phyloP scores from a whole-genome alignment of 148 eudicot species.

The Nepenthes gracilis region DNA sequence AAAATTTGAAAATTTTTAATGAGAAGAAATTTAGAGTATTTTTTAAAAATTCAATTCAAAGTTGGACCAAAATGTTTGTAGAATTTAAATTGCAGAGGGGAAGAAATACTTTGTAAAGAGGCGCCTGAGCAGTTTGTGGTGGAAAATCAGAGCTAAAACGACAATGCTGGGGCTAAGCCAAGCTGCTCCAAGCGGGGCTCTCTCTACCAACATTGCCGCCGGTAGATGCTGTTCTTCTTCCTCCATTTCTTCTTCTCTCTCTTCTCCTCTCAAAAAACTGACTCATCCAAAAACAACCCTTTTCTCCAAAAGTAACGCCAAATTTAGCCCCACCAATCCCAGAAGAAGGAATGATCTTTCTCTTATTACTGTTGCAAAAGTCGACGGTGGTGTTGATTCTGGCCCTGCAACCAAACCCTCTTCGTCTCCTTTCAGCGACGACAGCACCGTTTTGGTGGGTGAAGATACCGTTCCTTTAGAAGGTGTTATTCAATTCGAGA shows the following conservation, averaged over 20 bases:
- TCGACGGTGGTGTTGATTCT: conserved; percentile 9
- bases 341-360: conserved; percentile 5
- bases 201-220: conserved; percentile 1
- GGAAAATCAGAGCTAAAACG: not conserved
- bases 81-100: too few species aligned
- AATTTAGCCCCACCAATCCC: conserved; percentile 1
- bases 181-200: conserved; percentile 14
- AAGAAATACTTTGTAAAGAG: too few species aligned
- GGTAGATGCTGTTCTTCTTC: conserved; percentile 28
- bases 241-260: conserved; percentile 34
- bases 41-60: too few species aligned
- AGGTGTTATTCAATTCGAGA: conserved; percentile 90
- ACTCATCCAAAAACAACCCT: conserved; percentile 23
- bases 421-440: conserved; percentile 6
- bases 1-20: too few species aligned
- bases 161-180: conserved; percentile 21
- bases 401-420: conserved; percentile 18
- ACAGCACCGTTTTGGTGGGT: conserved; percentile 33
- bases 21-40: too few species aligned
- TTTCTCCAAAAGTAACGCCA: conserved; percentile 27
- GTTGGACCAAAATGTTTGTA: too few species aligned
- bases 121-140: too few species aligned
- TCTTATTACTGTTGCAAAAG: conserved; percentile 11
- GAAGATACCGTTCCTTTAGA: conserved; percentile 70
- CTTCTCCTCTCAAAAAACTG: conserved; percentile 9